Percentiles rank a stretch among this genome's conserved stretches.
Conservation (phyloP, 768 basidiomycete genomes). For the Trametes villosa region DNA sequence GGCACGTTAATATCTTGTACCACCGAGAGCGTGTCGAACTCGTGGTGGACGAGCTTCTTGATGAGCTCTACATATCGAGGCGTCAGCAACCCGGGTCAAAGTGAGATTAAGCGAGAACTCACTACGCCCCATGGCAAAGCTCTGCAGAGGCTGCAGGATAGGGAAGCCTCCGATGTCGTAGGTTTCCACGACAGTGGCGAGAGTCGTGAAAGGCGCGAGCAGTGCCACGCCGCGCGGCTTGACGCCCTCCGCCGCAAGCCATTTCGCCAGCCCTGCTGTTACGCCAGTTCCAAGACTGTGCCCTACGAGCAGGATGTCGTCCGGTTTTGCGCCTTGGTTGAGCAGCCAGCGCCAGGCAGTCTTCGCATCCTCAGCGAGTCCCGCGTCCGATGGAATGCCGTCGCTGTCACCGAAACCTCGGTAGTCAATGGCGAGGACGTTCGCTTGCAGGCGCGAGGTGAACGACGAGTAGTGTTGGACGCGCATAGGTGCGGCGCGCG, state of each 20-base stretch:
- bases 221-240: conserved; percentile 45
- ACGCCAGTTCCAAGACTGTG: conserved; percentile 93
- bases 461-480: conserved; percentile 71
- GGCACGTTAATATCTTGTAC: conserved; percentile 66
- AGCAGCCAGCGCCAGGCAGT: conserved; percentile 83
- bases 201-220: conserved; percentile 44
- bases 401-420: conserved; percentile 90
- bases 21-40: conserved; percentile 65
- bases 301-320: conserved; percentile 75
- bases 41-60: conserved; percentile 55
- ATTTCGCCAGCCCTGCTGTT: conserved; percentile 44
- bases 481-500: conserved; percentile 69
- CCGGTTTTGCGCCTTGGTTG: conserved; percentile 54
- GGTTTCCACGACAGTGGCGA: conserved; percentile 59
- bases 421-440: conserved; percentile 89
- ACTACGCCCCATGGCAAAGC: conserved; percentile 67
- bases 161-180: conserved; percentile 74
- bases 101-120: conserved; percentile 38
- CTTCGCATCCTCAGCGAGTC: conserved; percentile 72
- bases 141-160: conserved; percentile 68
- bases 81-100: too few species aligned
- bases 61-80: conserved; percentile 48
- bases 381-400: conserved; percentile 75
- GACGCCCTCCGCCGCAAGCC: conserved; percentile 46
- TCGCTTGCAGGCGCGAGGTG: conserved; percentile 66